A percentile compares a stretch with the other conserved stretches of the same genome.
Evolutionary conservation across 805 yeast species (phyloP).

Genomic region (Cyberlindnera amylophila): DNA sequence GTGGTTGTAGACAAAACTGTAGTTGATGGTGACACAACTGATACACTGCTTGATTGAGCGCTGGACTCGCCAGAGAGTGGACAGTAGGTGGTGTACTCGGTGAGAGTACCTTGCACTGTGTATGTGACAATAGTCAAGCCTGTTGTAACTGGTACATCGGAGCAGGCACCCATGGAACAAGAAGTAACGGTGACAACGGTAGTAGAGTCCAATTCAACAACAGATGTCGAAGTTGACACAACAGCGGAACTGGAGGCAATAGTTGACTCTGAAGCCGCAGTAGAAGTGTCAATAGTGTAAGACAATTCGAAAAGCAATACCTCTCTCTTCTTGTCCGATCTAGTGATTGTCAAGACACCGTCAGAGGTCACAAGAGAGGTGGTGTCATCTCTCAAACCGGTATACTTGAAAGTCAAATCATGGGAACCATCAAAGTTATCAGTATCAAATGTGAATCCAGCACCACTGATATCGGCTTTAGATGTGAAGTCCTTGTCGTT

Average conservation of each 20-base stretch:
- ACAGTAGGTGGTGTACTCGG: conserved; percentile 12
- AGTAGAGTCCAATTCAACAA: conserved; percentile 4
- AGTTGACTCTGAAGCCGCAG: not conserved
- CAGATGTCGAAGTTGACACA: not conserved
- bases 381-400: conserved; percentile 7
- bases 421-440: not conserved
- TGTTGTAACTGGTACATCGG: conserved; percentile 2
- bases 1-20: not conserved
- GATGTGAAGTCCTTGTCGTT: conserved; percentile 9
- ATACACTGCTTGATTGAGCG: too few species aligned
- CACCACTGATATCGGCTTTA: conserved; percentile 7
- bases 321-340: conserved; percentile 11
- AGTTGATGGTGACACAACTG: conserved; percentile 5
- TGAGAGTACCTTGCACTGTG: conserved; percentile 5
- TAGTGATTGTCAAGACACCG: conserved; percentile 7
- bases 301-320: conserved; percentile 7
- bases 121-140: conserved; percentile 8
- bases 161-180: conserved; percentile 7
- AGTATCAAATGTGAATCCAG: conserved; percentile 7
- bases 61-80: conserved; percentile 1
- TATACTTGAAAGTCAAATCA: conserved; percentile 7
- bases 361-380: conserved; percentile 5
- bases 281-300: conserved; percentile 9
- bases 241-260: conserved; percentile 1
- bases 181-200: conserved; percentile 15